These are phyloP conservation scores for Sophora flavescens DNA, from an alignment of 306 rosid genomes.

Conservation along the genomic window DNA sequence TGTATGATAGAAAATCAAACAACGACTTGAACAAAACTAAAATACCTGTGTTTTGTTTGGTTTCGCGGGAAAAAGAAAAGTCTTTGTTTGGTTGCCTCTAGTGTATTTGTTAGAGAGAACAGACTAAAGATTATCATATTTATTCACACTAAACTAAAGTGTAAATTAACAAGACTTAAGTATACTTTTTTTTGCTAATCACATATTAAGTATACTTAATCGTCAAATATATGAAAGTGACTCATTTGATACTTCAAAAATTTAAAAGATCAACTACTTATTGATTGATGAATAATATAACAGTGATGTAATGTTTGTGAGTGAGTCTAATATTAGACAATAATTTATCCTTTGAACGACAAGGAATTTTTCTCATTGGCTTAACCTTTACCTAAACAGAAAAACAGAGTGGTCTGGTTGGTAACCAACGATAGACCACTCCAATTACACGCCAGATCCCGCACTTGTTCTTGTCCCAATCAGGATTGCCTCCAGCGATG, in stretches of 20 bases:
- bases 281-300: not conserved
- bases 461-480: not conserved
- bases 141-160: too few species aligned
- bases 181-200: too few species aligned
- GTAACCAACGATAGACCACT: not conserved
- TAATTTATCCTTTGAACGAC: not conserved
- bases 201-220: not conserved
- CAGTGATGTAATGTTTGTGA: not conserved
- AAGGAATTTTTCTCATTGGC: not conserved
- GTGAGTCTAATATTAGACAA: not conserved
- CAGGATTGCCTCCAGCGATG: too few species aligned
- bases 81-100: not conserved
- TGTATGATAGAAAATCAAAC: not conserved
- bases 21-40: not conserved
- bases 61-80: not conserved
- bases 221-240: not conserved
- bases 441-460: not conserved
- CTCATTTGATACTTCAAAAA: not conserved
- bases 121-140: too few species aligned
- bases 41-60: too few species aligned
- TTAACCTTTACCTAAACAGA: not conserved
- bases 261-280: not conserved
- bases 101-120: too few species aligned
- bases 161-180: too few species aligned
- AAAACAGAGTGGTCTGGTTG: conserved; percentile 14